Base-by-base conservation (phyloP, 345 rosid genomes). In the Corchorus olitorius region DNA sequence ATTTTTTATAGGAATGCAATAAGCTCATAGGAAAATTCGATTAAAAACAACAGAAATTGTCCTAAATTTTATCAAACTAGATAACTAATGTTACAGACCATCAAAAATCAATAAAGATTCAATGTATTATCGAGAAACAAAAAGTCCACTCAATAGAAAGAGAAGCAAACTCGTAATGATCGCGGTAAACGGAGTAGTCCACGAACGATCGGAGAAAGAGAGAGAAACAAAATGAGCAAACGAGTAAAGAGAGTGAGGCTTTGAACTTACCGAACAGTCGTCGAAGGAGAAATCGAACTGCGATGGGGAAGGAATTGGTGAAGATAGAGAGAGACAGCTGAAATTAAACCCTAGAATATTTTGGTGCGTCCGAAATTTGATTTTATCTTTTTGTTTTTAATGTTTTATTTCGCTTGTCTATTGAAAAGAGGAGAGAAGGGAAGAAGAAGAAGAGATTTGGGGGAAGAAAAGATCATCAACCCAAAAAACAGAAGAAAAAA, bases 281-380 rank as follows among this genome's bases (percentile, higher is more conserved):
- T 13, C 8, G 35, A 3, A 72, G 35, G 39, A 39, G 67, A 49
- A 49, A 62, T 62, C 70, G 48, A 62, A 34, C 19, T 10, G 41
- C 27, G 70, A 74, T 35, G n/a, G 11, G 16, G 62, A 60, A 46
- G 4, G 60, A 74, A 48, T 33, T 20, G 43, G 35, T 2, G 66
- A 45, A 16, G 58, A 20, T 58, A 48, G 15, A 69, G 27, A 19
- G 60, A 3, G n/a, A n/a, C n/a, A n/a, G n/a, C 34, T 16, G 5
- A 22, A 48, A 49, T 17, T 52, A 50, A 74, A 61, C 69, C 77
- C 69, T 61, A 74, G 69, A 62, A 62, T 19, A 52, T 34, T 13
- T 61, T 67, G 9, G 34, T 66, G 56, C 39, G 46, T 45, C n/a
- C 39, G 19, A 10, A 63, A 62, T 49, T 35, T 45, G 59, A 70